Evolutionary conservation across 2,329 filamentous ascomycete genomes (phyloP), one percentile per base, ranked within the genome.

Genomic region (Ambrosiella cleistominuta): DNA sequence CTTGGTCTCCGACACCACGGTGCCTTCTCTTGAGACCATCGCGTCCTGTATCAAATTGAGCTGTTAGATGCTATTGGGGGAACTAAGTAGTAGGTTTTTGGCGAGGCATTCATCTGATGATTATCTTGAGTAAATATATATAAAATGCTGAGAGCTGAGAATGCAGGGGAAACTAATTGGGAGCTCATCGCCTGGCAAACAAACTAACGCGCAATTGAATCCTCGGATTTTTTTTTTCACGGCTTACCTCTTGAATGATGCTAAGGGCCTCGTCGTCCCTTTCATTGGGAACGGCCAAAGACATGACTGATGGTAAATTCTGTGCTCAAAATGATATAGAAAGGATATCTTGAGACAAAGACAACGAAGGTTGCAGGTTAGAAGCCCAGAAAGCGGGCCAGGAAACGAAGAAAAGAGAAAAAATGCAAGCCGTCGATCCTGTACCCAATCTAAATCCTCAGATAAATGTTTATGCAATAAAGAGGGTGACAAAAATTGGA

Each of bases 11-110:
- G 56, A 38, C 47, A 52, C 56, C 2, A 52, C 38, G n/a, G 49
- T 53, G 47, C 47, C 56, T 47, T 45, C 47, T 17, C 17, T 38
- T 9, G 56, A 45, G 17, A 49, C 49, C 56, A 57, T 57, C 13
- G 49, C 15, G 49, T 53, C 50, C 49, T 51, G 27, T 27, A 3
- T 27, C 27, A 27, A 27, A 27, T 27, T 27, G 27, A 27, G 27
- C 27, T 27, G 27, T 27, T 27, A 27, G 27, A 27, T 27, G 27
- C 27, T 27, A 5, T 27, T 27, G 27, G 4, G 27, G 27, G 27
- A 27, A 27, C 27, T 5, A 27, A 27, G 27, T 5, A 27, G 27
- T 27, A 27, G 27, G 27, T 27, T 27, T 27, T 27, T 27, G 27
- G 27, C 27, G 4, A 27, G 27, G 27, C 27, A 3, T 5, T 27